Percentiles rank a stretch among this genome's conserved stretches.
These are phyloP conservation scores for Aspergillus coremiiformis DNA, from an alignment of 495 filamentous ascomycete species.

Conservation along the genomic window DNA sequence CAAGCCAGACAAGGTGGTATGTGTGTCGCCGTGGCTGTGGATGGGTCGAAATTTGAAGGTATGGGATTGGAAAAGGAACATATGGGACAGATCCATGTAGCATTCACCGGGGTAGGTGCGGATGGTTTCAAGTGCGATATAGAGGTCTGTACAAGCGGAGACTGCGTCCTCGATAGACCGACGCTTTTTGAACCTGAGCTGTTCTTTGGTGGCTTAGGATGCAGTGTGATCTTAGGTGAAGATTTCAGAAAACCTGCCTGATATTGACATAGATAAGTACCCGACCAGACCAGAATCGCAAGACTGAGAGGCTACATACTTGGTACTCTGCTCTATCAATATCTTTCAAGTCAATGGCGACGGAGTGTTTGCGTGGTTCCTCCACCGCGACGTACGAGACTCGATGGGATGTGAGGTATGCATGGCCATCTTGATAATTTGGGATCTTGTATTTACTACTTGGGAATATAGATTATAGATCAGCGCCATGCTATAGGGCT, in stretches of 20 bases:
- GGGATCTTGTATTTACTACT: constrained; percentile 87
- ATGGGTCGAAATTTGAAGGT: constrained; percentile 83
- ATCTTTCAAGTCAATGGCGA: constrained; percentile 81
- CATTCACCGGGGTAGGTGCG: constrained; percentile 39
- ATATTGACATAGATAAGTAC: constrained; percentile 16
- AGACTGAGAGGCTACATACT: constrained; percentile 39
- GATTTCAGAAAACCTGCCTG: constrained; percentile 93
- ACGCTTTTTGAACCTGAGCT: constrained; percentile 25
- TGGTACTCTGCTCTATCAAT: constrained; percentile 88
- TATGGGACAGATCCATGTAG: constrained; percentile 97
- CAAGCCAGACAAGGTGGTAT: constrained; percentile 86
- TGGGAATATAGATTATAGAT: neutral
- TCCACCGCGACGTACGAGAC: constrained; percentile 90
- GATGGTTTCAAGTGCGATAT: constrained; percentile 13
- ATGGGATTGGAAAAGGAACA: constrained; percentile 96
- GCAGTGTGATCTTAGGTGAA: constrained; percentile 83
- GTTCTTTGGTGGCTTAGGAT: constrained; percentile 66
- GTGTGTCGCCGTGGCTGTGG: constrained; percentile 65
- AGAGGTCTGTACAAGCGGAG: constrained; percentile 19
- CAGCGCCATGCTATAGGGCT: neutral
- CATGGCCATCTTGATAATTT: constrained; percentile 90
- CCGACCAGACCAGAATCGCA: neutral
- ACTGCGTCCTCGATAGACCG: constrained; percentile 20
- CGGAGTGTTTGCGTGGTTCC: constrained; percentile 77
- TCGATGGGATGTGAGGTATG: constrained; percentile 91